Evolutionary conservation across 805 yeast species (phyloP).

Genomic region (Wickerhamiella hasegawae): DNA sequence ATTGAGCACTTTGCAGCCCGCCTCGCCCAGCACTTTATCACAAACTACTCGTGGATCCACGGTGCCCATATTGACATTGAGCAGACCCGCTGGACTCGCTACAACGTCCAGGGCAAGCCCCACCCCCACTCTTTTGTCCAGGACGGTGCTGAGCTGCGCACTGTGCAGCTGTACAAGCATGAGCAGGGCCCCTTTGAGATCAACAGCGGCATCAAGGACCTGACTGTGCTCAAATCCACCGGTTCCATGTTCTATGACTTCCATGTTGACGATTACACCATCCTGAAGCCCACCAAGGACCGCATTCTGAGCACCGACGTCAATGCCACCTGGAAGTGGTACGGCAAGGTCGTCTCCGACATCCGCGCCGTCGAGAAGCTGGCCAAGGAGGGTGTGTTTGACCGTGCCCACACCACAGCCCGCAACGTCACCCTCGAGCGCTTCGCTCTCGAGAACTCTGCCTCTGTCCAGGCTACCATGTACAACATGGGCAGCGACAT

Average conservation of each 20-base stretch:
- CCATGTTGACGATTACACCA: conserved; percentile 77
- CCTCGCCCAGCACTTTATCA: conserved; percentile 64
- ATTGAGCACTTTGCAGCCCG: conserved; percentile 80
- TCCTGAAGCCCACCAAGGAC: conserved; percentile 67
- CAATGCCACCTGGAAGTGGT: conserved; percentile 56
- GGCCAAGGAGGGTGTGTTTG: conserved; percentile 37
- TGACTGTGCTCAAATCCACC: conserved; percentile 78
- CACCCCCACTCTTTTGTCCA: conserved; percentile 77
- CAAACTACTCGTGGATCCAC: conserved; percentile 60
- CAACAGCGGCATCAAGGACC: conserved; percentile 56
- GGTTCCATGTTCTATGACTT: conserved; percentile 86
- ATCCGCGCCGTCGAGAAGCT: conserved; percentile 11
- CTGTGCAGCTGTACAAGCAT: conserved; percentile 24
- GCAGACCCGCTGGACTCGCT: conserved; percentile 71
- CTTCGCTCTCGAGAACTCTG: conserved; percentile 74
- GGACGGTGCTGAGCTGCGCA: conserved; percentile 70
- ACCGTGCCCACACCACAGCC: conserved; percentile 43
- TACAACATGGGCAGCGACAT: conserved; percentile 75
- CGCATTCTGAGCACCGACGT: conserved; percentile 80
- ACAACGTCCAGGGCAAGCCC: conserved; percentile 51
- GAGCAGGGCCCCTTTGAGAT: conserved; percentile 33
- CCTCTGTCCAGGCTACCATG: conserved; percentile 97
- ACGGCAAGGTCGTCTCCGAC: conserved; percentile 26
- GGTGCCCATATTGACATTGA: conserved; percentile 51
- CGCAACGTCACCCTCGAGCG: conserved; percentile 53